Evolutionary conservation across 1,284 basidiomycete species (phyloP).

Genomic region (Stereum hirsutum): DNA sequence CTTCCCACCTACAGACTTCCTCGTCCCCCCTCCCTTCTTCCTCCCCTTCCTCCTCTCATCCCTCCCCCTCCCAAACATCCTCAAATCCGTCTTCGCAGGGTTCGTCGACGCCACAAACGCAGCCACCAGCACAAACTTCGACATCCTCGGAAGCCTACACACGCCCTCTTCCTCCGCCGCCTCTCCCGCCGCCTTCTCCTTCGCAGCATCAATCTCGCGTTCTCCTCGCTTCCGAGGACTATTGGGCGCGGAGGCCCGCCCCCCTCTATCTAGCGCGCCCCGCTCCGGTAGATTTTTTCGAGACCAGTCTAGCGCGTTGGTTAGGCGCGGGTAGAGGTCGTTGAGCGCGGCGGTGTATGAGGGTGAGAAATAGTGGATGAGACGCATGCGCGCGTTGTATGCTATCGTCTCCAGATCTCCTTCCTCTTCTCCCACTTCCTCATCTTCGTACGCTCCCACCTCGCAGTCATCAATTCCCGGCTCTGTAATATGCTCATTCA

Average conservation of each 20-base stretch:
- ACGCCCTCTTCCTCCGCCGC: conserved; percentile 12
- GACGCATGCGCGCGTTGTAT: conserved; percentile 52
- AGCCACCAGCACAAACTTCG: conserved; percentile 74
- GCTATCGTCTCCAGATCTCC: conserved; percentile 26
- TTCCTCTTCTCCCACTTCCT: conserved; percentile 16
- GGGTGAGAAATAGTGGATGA: conserved; percentile 50
- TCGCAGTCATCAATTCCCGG: too few species aligned
- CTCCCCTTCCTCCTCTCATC: conserved; percentile 59
- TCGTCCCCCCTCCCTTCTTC: conserved; percentile 30
- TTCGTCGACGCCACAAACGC: conserved; percentile 85
- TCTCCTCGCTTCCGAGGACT: conserved; percentile 8
- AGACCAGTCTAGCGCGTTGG: conserved; percentile 53
- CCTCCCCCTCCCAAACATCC: conserved; percentile 69
- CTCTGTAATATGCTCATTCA: too few species aligned
- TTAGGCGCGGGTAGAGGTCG: conserved; percentile 54
- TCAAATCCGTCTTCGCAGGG: conserved; percentile 71
- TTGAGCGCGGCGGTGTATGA: conserved; percentile 54
- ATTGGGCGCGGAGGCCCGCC: conserved; percentile 12
- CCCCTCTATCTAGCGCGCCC: conserved; percentile 10
- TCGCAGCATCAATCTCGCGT: conserved; percentile 1
- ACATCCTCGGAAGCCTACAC: conserved; percentile 42
- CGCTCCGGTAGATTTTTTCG: conserved; percentile 22
- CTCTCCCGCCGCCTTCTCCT: conserved; percentile 7
- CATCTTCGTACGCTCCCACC: too few species aligned
- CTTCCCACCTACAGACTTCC: conserved; percentile 25